Conservation (phyloP, 495 filamentous ascomycete genomes). For the Pseudevernia furfuracea region DNA sequence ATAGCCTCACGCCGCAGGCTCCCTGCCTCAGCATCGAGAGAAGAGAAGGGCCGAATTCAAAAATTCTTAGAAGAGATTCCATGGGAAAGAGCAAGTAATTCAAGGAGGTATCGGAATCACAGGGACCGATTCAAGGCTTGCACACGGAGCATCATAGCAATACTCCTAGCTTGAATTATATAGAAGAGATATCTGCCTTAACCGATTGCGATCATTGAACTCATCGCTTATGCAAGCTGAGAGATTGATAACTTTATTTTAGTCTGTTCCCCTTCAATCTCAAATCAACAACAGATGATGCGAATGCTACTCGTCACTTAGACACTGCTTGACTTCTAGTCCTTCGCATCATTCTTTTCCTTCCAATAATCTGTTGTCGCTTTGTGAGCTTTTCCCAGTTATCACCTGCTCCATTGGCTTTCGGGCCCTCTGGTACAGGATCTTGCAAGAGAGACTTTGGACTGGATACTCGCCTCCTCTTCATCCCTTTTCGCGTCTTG, state of each 20-base stretch:
- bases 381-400: constrained; percentile 52
- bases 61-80: not conserved
- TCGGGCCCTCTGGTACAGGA: not conserved
- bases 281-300: not conserved
- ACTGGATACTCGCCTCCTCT: constrained; percentile 14
- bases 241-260: not conserved
- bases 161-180: not conserved
- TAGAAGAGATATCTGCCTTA: not conserved
- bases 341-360: constrained; percentile 56
- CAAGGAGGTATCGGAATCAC: not conserved
- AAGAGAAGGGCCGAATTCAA: not conserved
- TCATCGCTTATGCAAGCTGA: not conserved
- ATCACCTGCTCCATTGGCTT: not conserved
- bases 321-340: constrained; percentile 35
- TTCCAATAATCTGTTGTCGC: constrained; percentile 58
- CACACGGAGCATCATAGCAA: too few species aligned
- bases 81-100: not conserved
- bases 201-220: not conserved
- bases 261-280: not conserved
- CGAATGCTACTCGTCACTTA: constrained; percentile 19
- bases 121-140: not conserved
- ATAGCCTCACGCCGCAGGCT: not conserved
- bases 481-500: constrained; percentile 28
- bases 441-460: not conserved
- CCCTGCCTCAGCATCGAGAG: not conserved